phyloP scores from a whole-genome alignment of 202 grass and related monocot genomes.

The Alloteropsis angusta region DNA sequence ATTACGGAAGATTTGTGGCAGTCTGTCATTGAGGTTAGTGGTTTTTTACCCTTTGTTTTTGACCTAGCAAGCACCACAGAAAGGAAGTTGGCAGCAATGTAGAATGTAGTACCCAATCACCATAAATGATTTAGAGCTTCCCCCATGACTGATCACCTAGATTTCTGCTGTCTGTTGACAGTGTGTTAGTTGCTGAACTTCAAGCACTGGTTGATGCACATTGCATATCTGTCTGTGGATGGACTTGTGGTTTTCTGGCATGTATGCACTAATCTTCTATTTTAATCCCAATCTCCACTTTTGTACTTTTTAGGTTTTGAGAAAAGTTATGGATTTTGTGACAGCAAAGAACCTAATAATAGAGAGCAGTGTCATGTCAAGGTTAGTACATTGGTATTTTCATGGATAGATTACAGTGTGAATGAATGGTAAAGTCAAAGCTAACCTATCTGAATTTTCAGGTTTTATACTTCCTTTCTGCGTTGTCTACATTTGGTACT shows the following conservation, averaged over 20 bases:
- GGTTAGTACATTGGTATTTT: slow-evolving; percentile 40
- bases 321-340: slow-evolving; percentile 89
- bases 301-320: slow-evolving; percentile 51
- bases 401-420: slow-evolving; percentile 10
- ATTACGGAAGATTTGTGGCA: slow-evolving; percentile 63
- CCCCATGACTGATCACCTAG: neutral
- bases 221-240: neutral
- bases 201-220: neutral
- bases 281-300: slow-evolving; percentile 19
- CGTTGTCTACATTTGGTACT: slow-evolving; percentile 77
- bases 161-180: neutral
- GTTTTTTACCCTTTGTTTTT: neutral
- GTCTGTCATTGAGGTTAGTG: slow-evolving; percentile 60
- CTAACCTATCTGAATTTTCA: slow-evolving; percentile 32
- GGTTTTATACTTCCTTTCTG: slow-evolving; percentile 72
- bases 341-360: slow-evolving; percentile 61
- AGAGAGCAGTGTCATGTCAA: slow-evolving; percentile 72
- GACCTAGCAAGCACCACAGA: neutral
- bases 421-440: slow-evolving; percentile 35
- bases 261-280: slow-evolving; percentile 7
- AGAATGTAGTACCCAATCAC: neutral
- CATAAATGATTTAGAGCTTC: slow-evolving; percentile 18
- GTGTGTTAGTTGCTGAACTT: neutral
- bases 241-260: neutral
- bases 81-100: slow-evolving; percentile 10